Conservation (phyloP, 169 alveolate genomes). For the Plasmodium blacklocki region DNA sequence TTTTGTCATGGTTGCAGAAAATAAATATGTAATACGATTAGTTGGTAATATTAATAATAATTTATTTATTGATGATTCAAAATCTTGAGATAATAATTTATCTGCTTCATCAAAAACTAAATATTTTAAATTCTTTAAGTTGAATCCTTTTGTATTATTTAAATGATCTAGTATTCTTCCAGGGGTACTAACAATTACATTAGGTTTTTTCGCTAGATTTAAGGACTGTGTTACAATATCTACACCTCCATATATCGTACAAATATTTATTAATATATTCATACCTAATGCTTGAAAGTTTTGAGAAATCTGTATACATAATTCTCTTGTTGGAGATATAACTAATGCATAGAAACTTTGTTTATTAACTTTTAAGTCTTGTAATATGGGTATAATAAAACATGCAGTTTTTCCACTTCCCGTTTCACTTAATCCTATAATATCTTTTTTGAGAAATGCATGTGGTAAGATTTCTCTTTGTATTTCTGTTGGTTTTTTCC, state of each 20-base stretch:
- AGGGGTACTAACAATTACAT: conserved; percentile 98
- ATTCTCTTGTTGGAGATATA: conserved; percentile 99
- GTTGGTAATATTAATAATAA: conserved; percentile 93
- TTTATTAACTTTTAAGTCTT: conserved; percentile 91
- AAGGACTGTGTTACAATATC: conserved; percentile 96
- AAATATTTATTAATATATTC: conserved; percentile 91
- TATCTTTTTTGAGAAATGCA: conserved; percentile 95
- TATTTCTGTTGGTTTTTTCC: conserved; percentile 95
- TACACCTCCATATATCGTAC: conserved; percentile 98
- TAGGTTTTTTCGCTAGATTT: conserved; percentile 97
- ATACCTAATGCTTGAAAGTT: conserved; percentile 96
- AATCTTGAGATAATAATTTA: conserved; percentile 95
- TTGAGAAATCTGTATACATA: conserved; percentile 97
- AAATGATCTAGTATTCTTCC: conserved; percentile 99
- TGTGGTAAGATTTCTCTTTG: conserved; percentile 94
- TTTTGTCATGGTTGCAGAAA: conserved; percentile 99
- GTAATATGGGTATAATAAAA: conserved; percentile 96
- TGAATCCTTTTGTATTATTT: conserved; percentile 98
- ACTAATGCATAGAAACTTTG: conserved; percentile 91
- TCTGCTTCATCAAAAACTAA: conserved; percentile 98
- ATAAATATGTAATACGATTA: conserved; percentile 96
- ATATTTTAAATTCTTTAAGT: conserved; percentile 90
- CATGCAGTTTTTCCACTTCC: conserved; percentile 96
- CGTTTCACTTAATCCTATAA: conserved; percentile 99
- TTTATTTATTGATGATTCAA: conserved; percentile 97